Base-by-base conservation (phyloP, 331 rosid genomes). In the Phaseolus coccineus region DNA sequence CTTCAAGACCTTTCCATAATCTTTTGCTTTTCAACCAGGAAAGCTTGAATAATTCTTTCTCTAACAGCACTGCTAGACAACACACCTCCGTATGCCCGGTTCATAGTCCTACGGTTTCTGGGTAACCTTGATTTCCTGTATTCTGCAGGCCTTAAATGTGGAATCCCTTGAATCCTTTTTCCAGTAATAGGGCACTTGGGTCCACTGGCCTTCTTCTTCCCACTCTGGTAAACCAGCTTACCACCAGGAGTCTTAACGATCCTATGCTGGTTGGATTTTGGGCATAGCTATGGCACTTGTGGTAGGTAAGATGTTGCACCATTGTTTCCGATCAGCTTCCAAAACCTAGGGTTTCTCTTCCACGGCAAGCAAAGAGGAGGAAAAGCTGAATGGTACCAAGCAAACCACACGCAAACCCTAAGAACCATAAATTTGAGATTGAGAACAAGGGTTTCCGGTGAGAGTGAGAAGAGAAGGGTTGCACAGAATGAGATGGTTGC, bases 151-250 rank as follows among this genome's bases (percentile, higher is more conserved):
- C 94, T 84, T 76, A 90, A 78, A 81, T 86, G 91, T 57, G 91
- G 94, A 76, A 90, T 90, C 91, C 94, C 97, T 63, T 92, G 97
- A 78, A 92, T 92, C 80, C 97, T 87, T 89, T 90, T 90, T 37
- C 97, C 94, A 62, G 97, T 92, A 1, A 92, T 93, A 24, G 97
- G 93, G 68, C 94, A 92, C 77, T 92, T 92, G 39, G 97, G 97
- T 1, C 97, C 97, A n/a, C 90, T 90, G 0, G 97, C 97, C 53
- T 93, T 90, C 91, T 92, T 92, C 89, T 90, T 92, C 1, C 91
- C 85, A 61, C 74, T 92, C 86, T 92, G 93, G 27, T 90, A 92
- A 50, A 92, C 95, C 2, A 92, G 90, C 79, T 88, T 92, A 4
- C 97, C 95, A 52, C 97, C 93, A 1, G 93, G 96, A 67, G 96